Conservation (phyloP, 164 flowering plant genomes). For the Stephania cephalantha region DNA sequence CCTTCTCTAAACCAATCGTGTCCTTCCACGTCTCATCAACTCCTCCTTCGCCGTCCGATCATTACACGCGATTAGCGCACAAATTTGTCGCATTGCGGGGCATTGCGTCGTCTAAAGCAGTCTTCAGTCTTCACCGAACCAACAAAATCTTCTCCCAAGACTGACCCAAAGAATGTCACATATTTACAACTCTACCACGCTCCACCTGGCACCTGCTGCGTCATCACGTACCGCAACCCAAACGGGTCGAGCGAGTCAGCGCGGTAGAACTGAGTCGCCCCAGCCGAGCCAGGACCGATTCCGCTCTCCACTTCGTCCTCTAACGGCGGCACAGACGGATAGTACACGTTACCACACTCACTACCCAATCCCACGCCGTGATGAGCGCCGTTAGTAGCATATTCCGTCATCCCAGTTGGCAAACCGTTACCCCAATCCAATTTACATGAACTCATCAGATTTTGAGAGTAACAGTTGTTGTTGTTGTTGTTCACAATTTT, state of each 20-base stretch:
- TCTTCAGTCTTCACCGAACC: too few relatives aligned
- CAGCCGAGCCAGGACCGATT: conserved; percentile 23
- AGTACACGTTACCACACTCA: conserved; percentile 23
- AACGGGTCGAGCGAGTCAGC: conserved; percentile 17
- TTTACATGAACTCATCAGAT: conserved; percentile 35
- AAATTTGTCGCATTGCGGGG: too few relatives aligned
- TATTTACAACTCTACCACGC: conserved; percentile 13
- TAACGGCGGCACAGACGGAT: conserved; percentile 22
- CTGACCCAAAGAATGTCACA: conserved; percentile 9
- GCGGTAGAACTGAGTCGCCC: conserved; percentile 6
- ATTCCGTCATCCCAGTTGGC: conserved; percentile 29
- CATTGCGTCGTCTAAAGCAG: too few relatives aligned
- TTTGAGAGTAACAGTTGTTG: conserved; percentile 15
- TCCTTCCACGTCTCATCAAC: neutral
- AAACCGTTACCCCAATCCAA: conserved; percentile 47
- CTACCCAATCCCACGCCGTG: neutral
- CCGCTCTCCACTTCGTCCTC: conserved; percentile 69
- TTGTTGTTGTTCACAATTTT: neutral
- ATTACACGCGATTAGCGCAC: neutral
- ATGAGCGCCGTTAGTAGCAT: conserved; percentile 4
- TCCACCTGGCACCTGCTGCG: neutral
- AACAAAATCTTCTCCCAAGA: neutral
- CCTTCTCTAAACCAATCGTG: neutral
- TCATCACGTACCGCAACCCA: conserved; percentile 6
- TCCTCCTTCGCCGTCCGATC: neutral